Evolutionary conservation across 495 filamentous ascomycete species (phyloP).

Genomic region (Aspergillus sclerotioniger): DNA sequence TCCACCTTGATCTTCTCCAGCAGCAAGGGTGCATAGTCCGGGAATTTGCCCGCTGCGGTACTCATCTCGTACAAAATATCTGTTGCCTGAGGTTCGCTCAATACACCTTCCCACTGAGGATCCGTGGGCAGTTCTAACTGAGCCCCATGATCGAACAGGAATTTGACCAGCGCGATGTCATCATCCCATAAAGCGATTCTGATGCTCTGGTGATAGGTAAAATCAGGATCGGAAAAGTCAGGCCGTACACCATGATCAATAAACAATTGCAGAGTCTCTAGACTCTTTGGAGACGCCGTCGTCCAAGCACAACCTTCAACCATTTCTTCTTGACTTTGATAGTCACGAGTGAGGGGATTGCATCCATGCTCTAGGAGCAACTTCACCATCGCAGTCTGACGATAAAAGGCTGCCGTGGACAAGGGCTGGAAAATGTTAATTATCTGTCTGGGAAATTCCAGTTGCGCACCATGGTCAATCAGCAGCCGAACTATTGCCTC

Average conservation of each 20-base stretch:
- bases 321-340: too few species aligned
- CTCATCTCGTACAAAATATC: background rate
- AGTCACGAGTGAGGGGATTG: background rate
- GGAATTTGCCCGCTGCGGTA: background rate
- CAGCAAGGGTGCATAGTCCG: background rate
- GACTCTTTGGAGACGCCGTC: background rate
- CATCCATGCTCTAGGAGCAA: background rate
- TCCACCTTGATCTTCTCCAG: background rate
- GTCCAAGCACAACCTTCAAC: background rate
- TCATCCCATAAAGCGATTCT: background rate
- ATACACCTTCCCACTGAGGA: too few species aligned
- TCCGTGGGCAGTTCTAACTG: background rate
- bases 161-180: background rate
- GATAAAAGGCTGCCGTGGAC: background rate
- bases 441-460: background rate
- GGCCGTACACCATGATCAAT: background rate
- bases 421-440: too few species aligned
- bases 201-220: background rate
- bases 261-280: background rate
- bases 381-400: background rate
- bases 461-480: background rate
- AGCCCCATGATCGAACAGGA: background rate
- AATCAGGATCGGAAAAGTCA: background rate
- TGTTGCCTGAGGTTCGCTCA: too few species aligned
- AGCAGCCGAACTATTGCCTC: background rate